Evolutionary conservation across 495 filamentous ascomycete species (phyloP).

Genomic region (Parachaetomium inaequale): DNA sequence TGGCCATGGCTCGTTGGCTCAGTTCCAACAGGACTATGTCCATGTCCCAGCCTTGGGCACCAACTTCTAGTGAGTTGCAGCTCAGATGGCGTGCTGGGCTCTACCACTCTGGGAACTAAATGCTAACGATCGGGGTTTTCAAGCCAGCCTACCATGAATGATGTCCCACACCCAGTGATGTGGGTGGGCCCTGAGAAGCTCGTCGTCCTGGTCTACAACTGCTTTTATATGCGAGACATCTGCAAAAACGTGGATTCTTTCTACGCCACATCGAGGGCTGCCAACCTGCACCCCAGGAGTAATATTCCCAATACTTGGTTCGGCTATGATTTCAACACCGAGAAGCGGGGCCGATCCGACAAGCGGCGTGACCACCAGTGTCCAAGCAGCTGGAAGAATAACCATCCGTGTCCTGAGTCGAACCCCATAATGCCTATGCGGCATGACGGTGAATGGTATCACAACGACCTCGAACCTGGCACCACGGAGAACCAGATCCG

Average conservation of each 20-base stretch:
- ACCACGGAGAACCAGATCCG: background rate
- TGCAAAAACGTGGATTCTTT: slow-evolving; percentile 1
- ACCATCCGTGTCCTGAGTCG: background rate
- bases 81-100: no score
- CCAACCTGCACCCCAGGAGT: background rate
- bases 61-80: no score
- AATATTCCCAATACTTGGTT: background rate
- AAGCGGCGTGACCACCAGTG: background rate
- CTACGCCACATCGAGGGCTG: background rate
- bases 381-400: background rate
- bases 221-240: slow-evolving; percentile 4
- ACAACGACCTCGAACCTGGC: background rate
- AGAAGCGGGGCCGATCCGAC: background rate
- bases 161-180: no score
- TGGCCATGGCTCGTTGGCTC: no score
- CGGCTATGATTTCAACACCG: background rate
- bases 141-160: no score
- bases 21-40: no score
- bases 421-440: background rate
- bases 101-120: no score
- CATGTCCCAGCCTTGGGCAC: no score
- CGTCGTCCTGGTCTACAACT: background rate
- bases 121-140: no score
- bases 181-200: no score
- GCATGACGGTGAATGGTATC: background rate